phyloP scores from a whole-genome alignment of 257 asterid species.

The Solanum chilense region DNA sequence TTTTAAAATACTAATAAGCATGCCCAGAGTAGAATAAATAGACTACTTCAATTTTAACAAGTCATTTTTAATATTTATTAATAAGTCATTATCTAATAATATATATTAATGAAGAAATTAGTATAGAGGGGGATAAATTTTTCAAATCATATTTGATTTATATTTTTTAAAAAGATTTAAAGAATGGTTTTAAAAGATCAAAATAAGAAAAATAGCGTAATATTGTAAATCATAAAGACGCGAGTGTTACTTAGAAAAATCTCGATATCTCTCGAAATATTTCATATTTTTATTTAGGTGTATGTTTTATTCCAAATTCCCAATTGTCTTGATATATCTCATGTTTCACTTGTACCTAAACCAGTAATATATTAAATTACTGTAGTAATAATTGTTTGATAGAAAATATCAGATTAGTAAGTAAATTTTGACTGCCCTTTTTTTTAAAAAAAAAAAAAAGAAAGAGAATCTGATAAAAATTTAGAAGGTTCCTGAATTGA shows the following conservation, averaged over 20 bases:
- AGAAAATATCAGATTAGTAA: background rate
- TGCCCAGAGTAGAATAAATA: too few species aligned
- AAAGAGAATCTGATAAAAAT: background rate
- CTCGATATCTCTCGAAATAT: too few species aligned
- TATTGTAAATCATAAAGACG: rapidly evolving
- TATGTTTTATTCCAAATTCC: background rate
- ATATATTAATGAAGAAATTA: too few species aligned
- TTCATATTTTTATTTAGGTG: background rate
- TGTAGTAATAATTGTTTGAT: background rate
- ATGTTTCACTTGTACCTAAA: background rate
- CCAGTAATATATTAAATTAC: background rate
- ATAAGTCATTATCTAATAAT: background rate
- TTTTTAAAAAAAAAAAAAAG: too few species aligned
- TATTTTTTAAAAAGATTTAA: too few species aligned
- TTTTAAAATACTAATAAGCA: too few species aligned
- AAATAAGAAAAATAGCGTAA: too few species aligned
- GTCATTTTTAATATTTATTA: too few species aligned
- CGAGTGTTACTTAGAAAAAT: too few species aligned
- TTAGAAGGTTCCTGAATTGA: background rate
- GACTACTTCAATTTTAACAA: background rate
- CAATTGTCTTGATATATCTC: background rate
- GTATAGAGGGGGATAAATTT: too few species aligned
- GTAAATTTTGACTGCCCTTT: background rate
- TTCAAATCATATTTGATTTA: too few species aligned
- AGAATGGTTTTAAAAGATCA: too few species aligned